Percentiles rank a stretch among this genome's conserved stretches.
These are phyloP conservation scores for Penicillium sp. DNA, from an alignment of 2,329 filamentous ascomycete genomes.

Conservation along the genomic window DNA sequence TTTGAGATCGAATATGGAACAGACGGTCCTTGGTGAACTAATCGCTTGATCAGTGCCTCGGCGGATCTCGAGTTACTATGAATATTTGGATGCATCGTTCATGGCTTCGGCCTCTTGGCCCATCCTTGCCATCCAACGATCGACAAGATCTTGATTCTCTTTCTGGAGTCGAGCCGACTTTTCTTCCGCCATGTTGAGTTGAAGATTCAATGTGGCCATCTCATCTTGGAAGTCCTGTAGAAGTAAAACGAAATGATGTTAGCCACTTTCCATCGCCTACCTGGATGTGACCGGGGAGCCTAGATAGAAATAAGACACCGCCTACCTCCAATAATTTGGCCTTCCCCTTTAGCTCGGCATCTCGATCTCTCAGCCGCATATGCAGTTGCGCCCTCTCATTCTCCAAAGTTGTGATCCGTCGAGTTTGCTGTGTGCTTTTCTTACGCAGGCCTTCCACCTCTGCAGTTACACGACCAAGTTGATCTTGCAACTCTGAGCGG, in stretches of 20 bases:
- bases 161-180: constrained; percentile 69
- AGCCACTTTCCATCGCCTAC: background rate
- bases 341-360: constrained; percentile 84
- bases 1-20: no score
- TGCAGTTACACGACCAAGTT: constrained; percentile 62
- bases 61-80: constrained; percentile 27
- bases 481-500: constrained; percentile 66
- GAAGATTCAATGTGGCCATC: constrained; percentile 81
- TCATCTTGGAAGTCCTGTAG: constrained; percentile 83
- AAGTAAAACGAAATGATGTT: constrained; percentile 8
- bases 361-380: constrained; percentile 72
- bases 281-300: background rate
- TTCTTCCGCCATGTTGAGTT: constrained; percentile 83
- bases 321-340: constrained; percentile 75
- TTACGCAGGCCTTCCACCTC: constrained; percentile 66
- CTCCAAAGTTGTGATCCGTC: constrained; percentile 63
- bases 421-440: constrained; percentile 61
- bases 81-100: constrained; percentile 63
- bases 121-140: constrained; percentile 89
- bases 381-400: constrained; percentile 63
- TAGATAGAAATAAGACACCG: background rate
- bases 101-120: constrained; percentile 83
- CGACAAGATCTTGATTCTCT: constrained; percentile 87
- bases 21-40: background rate
- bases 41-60: background rate